Base-by-base conservation (phyloP, 75 land plant genomes). In the Sequoiadendron giganteum region DNA sequence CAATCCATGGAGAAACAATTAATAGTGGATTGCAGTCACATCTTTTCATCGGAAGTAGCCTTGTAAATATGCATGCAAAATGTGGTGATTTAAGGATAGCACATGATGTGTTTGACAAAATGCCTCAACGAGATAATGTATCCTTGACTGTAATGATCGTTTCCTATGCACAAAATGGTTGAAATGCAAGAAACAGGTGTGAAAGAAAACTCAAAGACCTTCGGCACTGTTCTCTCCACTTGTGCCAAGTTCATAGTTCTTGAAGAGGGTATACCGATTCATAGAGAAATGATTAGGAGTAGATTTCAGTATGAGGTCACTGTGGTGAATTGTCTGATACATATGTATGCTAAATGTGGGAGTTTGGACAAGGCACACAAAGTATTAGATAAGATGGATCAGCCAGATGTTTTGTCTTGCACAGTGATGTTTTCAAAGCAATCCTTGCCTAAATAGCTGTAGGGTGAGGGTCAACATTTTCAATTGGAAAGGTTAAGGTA, bases 31-130 rank as follows among this genome's bases (percentile, higher is more conserved):
- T 93, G 55, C 90, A 89, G 65, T 85, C n/a, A 30, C 25, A 77
- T 84, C 83, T 89, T 1, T 92, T 91, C 39, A 89, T 92, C 79
- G 88, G 73, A 45, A 92, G 93, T 38, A 81, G 92, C 32, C 55
- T 95, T 16, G 88, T 95, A 86, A 93, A 92, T 89, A 92, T 93
- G 94, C 93, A 95, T 84, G 88, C 91, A 0, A 93, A 95, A 77
- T 91, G 91, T 83, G 47, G 76, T 8, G 16, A 0, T 42, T n/a
- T 95, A 36, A 88, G 85, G 82, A 93, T 90, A 40, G 54, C 54
- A 52, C 10, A 10, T 9, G 10, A 52, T 13, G 14, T 77, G 19
- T 88, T 88, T 58, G 36, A 32, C 30, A 65, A 83, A 61, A 83
- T 88, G 77, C 83, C 56, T 32, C 54, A 54, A 18, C 21, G 42